Conservation (phyloP, 2,329 filamentous ascomycete genomes). For the Byssothecium circinans region DNA sequence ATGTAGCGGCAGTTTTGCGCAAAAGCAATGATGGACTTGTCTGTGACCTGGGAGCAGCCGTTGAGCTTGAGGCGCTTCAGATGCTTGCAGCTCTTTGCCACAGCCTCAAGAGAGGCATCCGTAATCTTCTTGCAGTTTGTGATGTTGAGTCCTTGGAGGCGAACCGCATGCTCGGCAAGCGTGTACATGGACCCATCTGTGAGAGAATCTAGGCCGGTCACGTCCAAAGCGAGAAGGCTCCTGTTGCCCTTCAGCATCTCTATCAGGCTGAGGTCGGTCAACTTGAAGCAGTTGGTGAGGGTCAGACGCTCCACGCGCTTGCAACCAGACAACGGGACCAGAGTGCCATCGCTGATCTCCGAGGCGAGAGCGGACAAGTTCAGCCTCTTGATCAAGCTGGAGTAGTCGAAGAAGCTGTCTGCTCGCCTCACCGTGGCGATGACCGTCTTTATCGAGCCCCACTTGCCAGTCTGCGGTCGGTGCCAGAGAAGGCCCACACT, state of each 20-base stretch:
- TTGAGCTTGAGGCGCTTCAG: conserved; percentile 97
- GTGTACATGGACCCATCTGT: conserved; percentile 78
- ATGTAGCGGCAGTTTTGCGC: conserved; percentile 88
- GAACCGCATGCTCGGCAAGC: conserved; percentile 78
- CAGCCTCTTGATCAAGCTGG: conserved; percentile 85
- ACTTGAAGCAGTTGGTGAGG: conserved; percentile 80
- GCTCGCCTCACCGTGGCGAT: conserved; percentile 73
- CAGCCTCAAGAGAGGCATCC: conserved; percentile 77
- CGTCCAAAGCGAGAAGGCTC: conserved; percentile 84
- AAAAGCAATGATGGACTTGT: conserved; percentile 80
- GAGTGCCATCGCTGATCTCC: conserved; percentile 84
- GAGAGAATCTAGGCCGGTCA: conserved; percentile 78
- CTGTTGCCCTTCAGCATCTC: conserved; percentile 77
- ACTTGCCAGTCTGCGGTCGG: conserved; percentile 85
- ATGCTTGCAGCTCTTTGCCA: conserved; percentile 81
- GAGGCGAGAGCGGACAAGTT: conserved; percentile 81
- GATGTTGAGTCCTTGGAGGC: conserved; percentile 90
- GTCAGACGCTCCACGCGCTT: conserved; percentile 91
- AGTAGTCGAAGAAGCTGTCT: conserved; percentile 84
- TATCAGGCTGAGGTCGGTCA: conserved; percentile 83
- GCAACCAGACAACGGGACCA: conserved; percentile 79
- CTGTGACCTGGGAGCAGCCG: conserved; percentile 81
- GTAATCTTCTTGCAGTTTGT: conserved; percentile 82
- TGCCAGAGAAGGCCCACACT: conserved; percentile 95
- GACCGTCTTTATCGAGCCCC: conserved; percentile 78